These are phyloP conservation scores for Leccinum subgranulosum DNA, from an alignment of 768 basidiomycete species.

Conservation along the genomic window DNA sequence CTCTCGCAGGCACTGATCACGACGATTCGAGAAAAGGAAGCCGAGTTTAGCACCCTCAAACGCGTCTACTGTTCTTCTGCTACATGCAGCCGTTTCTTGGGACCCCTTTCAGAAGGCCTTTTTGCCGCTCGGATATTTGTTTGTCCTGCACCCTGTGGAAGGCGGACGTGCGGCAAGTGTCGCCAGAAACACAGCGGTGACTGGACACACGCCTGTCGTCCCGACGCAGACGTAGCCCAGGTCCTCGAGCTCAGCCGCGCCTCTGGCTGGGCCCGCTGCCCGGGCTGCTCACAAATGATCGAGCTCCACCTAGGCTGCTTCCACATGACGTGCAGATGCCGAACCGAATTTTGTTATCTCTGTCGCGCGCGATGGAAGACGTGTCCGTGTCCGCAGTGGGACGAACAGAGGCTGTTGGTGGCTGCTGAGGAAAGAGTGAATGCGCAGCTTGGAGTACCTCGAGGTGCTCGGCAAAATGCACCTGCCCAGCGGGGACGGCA, in stretches of 20 bases:
- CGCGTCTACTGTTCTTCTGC: conserved; percentile 38
- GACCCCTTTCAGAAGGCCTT: conserved; percentile 23
- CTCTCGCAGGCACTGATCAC: conserved; percentile 18
- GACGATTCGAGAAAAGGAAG: conserved; percentile 24
- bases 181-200: conserved; percentile 22
- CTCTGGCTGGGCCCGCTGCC: conserved; percentile 38
- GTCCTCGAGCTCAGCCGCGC: conserved; percentile 26
- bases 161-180: conserved; percentile 26
- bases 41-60: conserved; percentile 32
- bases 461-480: conserved; percentile 31
- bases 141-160: conserved; percentile 21
- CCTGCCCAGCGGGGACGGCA: conserved; percentile 10
- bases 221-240: conserved; percentile 22
- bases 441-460: conserved; percentile 28
- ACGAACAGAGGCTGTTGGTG: conserved; percentile 40
- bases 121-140: conserved; percentile 23
- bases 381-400: conserved; percentile 66
- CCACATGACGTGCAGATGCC: conserved; percentile 41
- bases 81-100: conserved; percentile 37
- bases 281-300: conserved; percentile 37
- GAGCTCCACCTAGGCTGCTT: conserved; percentile 37
- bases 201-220: conserved; percentile 24
- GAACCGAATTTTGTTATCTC: conserved; percentile 42
- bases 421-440: conserved; percentile 47
- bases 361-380: conserved; percentile 59